Evolutionary conservation across 2,329 filamentous ascomycete species (phyloP).

Genomic region (Graphilbum ipis-grandicollis): DNA sequence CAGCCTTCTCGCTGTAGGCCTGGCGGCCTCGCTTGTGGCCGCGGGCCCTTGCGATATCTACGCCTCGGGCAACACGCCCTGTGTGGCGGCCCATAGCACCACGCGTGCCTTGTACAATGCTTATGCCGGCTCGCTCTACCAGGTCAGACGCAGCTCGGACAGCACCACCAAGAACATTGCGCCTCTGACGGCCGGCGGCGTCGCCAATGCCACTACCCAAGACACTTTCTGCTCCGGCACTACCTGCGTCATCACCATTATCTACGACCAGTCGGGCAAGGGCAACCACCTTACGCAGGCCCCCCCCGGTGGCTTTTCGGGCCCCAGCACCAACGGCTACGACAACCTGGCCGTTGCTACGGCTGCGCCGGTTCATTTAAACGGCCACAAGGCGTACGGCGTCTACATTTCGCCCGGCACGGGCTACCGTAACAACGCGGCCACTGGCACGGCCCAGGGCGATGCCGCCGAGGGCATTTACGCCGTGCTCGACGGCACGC

Average conservation of each 20-base stretch:
- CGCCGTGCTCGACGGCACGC: constrained; percentile 39
- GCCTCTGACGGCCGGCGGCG: constrained; percentile 38
- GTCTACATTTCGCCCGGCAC: constrained; percentile 44
- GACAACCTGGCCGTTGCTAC: constrained; percentile 42
- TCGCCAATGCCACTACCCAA: constrained; percentile 43
- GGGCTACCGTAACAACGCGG: constrained; percentile 43
- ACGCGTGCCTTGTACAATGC: constrained; percentile 41
- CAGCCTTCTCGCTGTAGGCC: not conserved
- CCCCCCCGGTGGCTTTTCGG: constrained; percentile 36
- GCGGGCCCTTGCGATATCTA: constrained; percentile 48
- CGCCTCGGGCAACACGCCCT: constrained; percentile 38
- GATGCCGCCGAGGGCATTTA: constrained; percentile 43
- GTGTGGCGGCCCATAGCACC: constrained; percentile 47
- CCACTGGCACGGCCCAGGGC: constrained; percentile 32
- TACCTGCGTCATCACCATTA: constrained; percentile 44
- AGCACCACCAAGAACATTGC: constrained; percentile 26
- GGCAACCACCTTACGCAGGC: constrained; percentile 47
- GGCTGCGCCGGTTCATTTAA: constrained; percentile 42
- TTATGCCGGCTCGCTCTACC: constrained; percentile 38
- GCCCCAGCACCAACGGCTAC: constrained; percentile 36
- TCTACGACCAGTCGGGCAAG: constrained; percentile 48
- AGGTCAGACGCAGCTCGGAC: constrained; percentile 38
- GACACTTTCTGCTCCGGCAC: constrained; percentile 42
- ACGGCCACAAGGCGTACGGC: constrained; percentile 44
- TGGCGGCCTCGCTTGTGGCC: constrained; percentile 12